Evolutionary conservation across 2,329 filamentous ascomycete species (phyloP), one percentile per base, ranked within the genome.

Genomic region (Mollisiaceae sp.): DNA sequence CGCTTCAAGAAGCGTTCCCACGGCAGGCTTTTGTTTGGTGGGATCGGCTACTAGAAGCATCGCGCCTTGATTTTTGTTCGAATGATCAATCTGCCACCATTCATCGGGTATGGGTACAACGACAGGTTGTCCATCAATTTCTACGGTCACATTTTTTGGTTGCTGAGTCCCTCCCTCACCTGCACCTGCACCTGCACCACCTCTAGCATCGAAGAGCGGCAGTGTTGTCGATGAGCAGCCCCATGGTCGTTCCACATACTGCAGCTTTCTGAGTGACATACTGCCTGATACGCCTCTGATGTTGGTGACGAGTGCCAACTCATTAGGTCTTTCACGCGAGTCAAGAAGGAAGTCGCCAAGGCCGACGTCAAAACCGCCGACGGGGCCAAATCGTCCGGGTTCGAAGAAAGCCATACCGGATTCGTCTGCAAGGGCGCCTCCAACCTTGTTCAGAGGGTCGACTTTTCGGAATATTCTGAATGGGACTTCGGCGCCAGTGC

Each of bases 211-310:
- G 50, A 32, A 27, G 11, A 35, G 9, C 27, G 24, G 22, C 12
- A 54, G 8, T 8, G 9, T 27, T 35, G 4, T 35, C 32, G 50
- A 54, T 8, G 50, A 54, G 24, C 50, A 54, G n/a, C 24, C 50
- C 50, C 50, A 54, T 15, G 22, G 50, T 15, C 50, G 4, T n/a
- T 54, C 22, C 50, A 54, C 27, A 27, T 54, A 14, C n/a, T 54
- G 50, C 24, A 54, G 50, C 15, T 15, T 35, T 54, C 50, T 54
- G 50, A 54, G 50, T n/a, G 8, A 11, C 12, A 54, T 24, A 54
- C 32, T 5, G 14, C 50, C 27, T 54, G 11, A 6, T 54, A 32
- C 11, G 8, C 50, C 50, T 15, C 11, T 14, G 8, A 35, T 35
- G 18, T 6, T 35, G 50, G 18, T 54, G 11, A 27, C 24, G 4